A percentile compares a stretch with the other conserved stretches of the same genome.
These are phyloP conservation scores for Pichia sp. DNA, from an alignment of 1,139 yeast species.

Conservation along the genomic window DNA sequence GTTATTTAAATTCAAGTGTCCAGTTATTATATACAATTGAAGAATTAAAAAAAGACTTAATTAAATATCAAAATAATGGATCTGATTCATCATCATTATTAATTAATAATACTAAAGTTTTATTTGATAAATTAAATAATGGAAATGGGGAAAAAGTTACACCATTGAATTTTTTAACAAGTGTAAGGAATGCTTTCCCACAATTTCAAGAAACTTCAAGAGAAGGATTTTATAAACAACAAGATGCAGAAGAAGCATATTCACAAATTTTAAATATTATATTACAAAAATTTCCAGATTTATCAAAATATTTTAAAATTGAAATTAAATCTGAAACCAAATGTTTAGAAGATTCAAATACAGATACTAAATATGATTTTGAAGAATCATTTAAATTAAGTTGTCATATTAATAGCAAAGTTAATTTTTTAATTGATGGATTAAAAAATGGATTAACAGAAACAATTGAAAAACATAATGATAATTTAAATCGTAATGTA, in stretches of 20 bases:
- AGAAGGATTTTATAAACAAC: conserved; percentile 75
- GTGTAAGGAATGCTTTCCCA: conserved; percentile 64
- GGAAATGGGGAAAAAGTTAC: conserved; percentile 39
- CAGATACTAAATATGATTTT: conserved; percentile 39
- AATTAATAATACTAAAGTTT: conserved; percentile 32
- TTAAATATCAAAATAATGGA: conserved; percentile 21
- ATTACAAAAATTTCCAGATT: conserved; percentile 39
- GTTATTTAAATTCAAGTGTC: conserved; percentile 84
- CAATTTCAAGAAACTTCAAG: conserved; percentile 79
- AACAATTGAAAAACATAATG: conserved; percentile 69
- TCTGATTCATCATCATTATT: conserved; percentile 18
- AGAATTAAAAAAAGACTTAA: conserved; percentile 38
- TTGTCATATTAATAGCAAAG: conserved; percentile 80
- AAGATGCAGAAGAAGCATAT: conserved; percentile 96
- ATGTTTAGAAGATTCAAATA: conserved; percentile 42
- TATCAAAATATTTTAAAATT: conserved; percentile 58
- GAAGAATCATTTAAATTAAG: conserved; percentile 67
- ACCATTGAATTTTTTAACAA: conserved; percentile 60
- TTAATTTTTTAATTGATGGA: conserved; percentile 88
- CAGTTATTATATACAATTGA: conserved; percentile 70
- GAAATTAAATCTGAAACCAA: conserved; percentile 56
- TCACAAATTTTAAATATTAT: conserved; percentile 65
- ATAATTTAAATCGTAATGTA: conserved; percentile 62
- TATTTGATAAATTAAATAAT: conserved; percentile 42
- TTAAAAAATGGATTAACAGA: conserved; percentile 69